Percentiles rank a stretch among this genome's conserved stretches.
These are phyloP conservation scores for Xylariaceae sp. DNA, from an alignment of 2,329 filamentous ascomycete species.

Conservation along the genomic window DNA sequence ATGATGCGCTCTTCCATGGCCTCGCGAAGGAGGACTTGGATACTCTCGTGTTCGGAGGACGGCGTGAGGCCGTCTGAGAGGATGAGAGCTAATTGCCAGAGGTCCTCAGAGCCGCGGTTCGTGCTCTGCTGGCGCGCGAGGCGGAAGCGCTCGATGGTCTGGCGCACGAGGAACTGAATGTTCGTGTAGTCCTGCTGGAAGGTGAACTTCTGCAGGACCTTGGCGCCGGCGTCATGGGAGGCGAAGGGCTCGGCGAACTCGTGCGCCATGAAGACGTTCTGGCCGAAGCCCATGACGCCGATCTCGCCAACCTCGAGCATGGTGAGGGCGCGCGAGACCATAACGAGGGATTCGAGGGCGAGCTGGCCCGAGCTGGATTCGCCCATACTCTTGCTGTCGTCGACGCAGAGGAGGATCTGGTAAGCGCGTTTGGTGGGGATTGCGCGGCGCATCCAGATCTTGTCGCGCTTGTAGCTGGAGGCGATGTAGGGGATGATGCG, in stretches of 20 bases:
- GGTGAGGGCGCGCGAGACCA: constrained; percentile 78
- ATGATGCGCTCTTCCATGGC: constrained; percentile 93
- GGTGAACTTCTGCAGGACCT: constrained; percentile 75
- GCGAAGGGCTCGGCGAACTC: constrained; percentile 78
- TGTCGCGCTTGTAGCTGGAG: constrained; percentile 96
- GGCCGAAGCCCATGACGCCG: constrained; percentile 85
- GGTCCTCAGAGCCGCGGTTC: constrained; percentile 54
- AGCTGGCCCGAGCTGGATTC: constrained; percentile 70
- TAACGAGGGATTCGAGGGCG: constrained; percentile 88
- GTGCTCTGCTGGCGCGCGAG: constrained; percentile 60
- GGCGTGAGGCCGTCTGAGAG: constrained; percentile 93
- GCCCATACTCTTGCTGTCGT: constrained; percentile 92
- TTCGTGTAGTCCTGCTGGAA: constrained; percentile 86
- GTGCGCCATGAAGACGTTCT: constrained; percentile 77
- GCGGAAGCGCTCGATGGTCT: constrained; percentile 76
- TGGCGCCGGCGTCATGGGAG: constrained; percentile 69
- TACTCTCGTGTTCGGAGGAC: constrained; percentile 69
- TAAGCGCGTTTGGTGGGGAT: constrained; percentile 91
- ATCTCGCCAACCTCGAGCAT: constrained; percentile 95
- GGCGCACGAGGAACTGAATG: constrained; percentile 69
- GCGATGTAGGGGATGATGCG: constrained; percentile 99
- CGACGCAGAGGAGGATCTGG: constrained; percentile 94
- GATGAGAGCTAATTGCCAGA: constrained; percentile 93
- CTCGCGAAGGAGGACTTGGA: constrained; percentile 75
- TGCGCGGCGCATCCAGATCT: constrained; percentile 97